A percentile compares a stretch with the other conserved stretches of the same genome.
Conservation (phyloP, 441 rosid species). For the Melianthus villosus region DNA sequence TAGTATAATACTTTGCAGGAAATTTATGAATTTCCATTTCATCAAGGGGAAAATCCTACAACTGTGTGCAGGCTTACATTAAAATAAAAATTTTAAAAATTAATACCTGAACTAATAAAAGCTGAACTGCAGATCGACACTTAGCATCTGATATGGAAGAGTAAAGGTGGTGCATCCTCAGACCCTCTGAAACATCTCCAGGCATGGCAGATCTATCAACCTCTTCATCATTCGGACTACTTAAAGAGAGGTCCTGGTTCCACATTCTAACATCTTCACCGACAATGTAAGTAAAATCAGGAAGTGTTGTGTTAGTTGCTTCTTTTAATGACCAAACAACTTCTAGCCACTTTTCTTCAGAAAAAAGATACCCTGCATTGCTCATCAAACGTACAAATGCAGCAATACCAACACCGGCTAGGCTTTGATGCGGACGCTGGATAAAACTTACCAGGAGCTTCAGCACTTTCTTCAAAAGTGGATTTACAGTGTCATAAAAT, state of each 20-base stretch:
- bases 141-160: constrained; percentile 74
- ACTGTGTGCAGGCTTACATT: no score
- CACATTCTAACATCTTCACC: constrained; percentile 28
- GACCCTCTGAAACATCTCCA: constrained; percentile 13
- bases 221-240: constrained; percentile 27
- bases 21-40: no score
- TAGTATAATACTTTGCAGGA: background rate
- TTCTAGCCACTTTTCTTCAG: constrained; percentile 89
- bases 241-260: constrained; percentile 18
- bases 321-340: constrained; percentile 83
- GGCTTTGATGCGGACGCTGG: constrained; percentile 98
- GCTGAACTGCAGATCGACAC: constrained; percentile 98
- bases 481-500: constrained; percentile 83
- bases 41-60: background rate
- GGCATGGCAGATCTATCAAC: constrained; percentile 22
- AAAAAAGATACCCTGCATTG: constrained; percentile 79
- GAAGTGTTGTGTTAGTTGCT: constrained; percentile 77
- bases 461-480: constrained; percentile 78
- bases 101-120: constrained; percentile 88
- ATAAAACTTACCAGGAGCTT: constrained; percentile 83
- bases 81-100: no score
- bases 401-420: constrained; percentile 98
- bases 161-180: constrained; percentile 33
- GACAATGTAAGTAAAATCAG: constrained; percentile 61
- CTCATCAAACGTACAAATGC: constrained; percentile 98